phyloP scores from a whole-genome alignment of 495 filamentous ascomycete species.

The Xylaria sp. region DNA sequence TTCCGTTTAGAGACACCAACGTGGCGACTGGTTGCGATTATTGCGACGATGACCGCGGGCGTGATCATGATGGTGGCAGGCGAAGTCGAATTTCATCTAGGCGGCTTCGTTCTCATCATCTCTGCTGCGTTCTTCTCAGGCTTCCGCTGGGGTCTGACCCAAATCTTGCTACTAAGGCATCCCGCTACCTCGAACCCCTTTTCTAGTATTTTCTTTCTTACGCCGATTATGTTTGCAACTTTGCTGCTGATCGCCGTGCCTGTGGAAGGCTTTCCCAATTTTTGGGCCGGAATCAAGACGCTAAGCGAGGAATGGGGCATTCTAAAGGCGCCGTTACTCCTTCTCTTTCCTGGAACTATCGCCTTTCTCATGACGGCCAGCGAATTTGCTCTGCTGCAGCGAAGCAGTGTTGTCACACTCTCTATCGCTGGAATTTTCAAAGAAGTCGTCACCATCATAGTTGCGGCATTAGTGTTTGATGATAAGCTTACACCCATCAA shows the following conservation, averaged over 20 bases:
- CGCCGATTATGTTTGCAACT: conserved; percentile 92
- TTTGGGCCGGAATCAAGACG: conserved; percentile 65
- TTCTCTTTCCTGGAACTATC: conserved; percentile 89
- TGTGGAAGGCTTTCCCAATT: conserved; percentile 76
- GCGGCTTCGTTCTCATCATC: conserved; percentile 92
- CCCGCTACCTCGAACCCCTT: conserved; percentile 97
- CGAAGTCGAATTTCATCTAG: conserved; percentile 86
- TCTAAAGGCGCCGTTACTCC: conserved; percentile 61
- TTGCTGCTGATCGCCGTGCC: conserved; percentile 82
- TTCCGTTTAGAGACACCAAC: conserved; percentile 92
- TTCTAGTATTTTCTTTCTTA: conserved; percentile 94
- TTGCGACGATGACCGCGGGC: conserved; percentile 89
- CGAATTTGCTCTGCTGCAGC: conserved; percentile 94
- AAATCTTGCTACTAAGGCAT: conserved; percentile 92
- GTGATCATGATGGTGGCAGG: conserved; percentile 99
- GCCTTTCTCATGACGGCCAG: conserved; percentile 97
- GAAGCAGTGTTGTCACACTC: conserved; percentile 93
- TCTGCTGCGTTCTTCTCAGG: conserved; percentile 92
- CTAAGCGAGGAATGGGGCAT: conserved; percentile 73
- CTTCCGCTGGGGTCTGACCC: conserved; percentile 96
- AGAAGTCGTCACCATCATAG: conserved; percentile 94
- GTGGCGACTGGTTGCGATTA: conserved; percentile 82
- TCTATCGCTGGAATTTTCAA: conserved; percentile 99
- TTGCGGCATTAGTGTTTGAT: conserved; percentile 86
- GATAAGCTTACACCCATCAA: conserved; percentile 92